A percentile compares a stretch with the other conserved stretches of the same genome.
Conservation (phyloP, 768 basidiomycete genomes). For the Galerina sulciceps region DNA sequence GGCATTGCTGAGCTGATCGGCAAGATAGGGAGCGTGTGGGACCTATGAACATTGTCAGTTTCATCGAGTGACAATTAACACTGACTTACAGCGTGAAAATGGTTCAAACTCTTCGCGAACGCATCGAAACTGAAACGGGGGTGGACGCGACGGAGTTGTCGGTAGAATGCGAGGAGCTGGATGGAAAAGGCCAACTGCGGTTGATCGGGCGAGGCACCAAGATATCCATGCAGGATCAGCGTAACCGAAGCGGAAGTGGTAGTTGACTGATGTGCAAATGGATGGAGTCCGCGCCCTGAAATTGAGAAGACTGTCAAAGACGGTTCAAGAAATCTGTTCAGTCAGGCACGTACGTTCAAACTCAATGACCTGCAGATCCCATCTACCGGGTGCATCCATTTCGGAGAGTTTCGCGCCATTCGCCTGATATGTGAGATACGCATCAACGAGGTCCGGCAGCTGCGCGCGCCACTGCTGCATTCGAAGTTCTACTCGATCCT, state of each 20-base stretch:
- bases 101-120: too few species aligned
- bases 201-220: constrained; percentile 1
- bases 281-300: background rate
- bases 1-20: constrained; percentile 10
- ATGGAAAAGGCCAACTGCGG: background rate
- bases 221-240: background rate
- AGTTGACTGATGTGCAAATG: background rate
- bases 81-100: background rate
- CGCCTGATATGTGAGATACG: too few species aligned
- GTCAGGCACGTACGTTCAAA: too few species aligned
- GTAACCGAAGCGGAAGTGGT: background rate
- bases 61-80: background rate
- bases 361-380: too few species aligned
- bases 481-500: too few species aligned
- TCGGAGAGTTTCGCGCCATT: too few species aligned
- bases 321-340: background rate
- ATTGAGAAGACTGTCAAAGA: background rate
- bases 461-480: too few species aligned
- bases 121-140: too few species aligned
- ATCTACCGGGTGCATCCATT: too few species aligned
- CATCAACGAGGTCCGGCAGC: too few species aligned
- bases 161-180: too few species aligned
- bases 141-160: too few species aligned
- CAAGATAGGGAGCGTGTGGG: background rate
- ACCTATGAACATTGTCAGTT: background rate